Evolutionary conservation across 1,284 basidiomycete species (phyloP).

Genomic region (Singerocomus rubriflavus): DNA sequence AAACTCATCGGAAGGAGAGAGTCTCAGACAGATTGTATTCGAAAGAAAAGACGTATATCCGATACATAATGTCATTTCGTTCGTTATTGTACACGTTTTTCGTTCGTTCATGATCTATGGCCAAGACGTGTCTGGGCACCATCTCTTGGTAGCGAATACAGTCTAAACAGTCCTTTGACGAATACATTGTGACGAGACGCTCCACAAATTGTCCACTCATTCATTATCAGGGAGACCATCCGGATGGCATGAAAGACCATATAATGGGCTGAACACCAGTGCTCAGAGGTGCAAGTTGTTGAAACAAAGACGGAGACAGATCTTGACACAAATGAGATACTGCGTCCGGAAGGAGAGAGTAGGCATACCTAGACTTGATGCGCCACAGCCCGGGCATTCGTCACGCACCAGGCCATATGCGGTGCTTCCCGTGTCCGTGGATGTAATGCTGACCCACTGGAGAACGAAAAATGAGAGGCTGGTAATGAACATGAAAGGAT

Average conservation of each 20-base stretch:
- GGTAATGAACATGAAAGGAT: neutral
- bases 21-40: too few species aligned
- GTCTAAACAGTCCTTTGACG: too few species aligned
- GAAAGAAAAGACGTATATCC: too few species aligned
- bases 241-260: neutral
- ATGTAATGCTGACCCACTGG: constrained; percentile 47
- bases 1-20: too few species aligned
- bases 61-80: too few species aligned
- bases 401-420: constrained; percentile 45
- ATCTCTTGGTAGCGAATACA: too few species aligned
- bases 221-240: too few species aligned
- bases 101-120: too few species aligned
- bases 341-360: neutral
- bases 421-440: constrained; percentile 39
- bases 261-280: neutral
- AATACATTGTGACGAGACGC: neutral
- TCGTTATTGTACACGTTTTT: too few species aligned
- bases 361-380: constrained; percentile 42
- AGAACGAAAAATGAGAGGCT: constrained; percentile 1
- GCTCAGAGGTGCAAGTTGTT: rapidly evolving
- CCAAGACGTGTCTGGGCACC: too few species aligned
- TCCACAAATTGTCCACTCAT: too few species aligned
- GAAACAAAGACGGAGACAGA: rapidly evolving
- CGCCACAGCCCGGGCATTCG: constrained; percentile 43
- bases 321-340: neutral